phyloP scores from a whole-genome alignment of 2,329 filamentous ascomycete genomes.

The Pseudocercospora musae region DNA sequence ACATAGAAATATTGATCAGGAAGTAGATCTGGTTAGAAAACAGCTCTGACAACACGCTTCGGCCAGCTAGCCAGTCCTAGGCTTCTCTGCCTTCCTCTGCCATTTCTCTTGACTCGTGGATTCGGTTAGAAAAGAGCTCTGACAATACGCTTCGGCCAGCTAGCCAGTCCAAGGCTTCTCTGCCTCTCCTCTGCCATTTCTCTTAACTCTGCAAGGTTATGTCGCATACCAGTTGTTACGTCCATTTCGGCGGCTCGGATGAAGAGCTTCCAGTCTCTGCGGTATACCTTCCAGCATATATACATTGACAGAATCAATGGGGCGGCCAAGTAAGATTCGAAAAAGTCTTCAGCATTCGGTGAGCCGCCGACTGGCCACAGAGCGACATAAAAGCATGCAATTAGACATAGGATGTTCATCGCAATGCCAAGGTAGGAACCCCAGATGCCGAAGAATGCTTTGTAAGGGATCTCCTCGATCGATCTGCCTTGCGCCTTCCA shows the following conservation, averaged over 20 bases:
- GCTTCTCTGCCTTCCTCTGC: neutral
- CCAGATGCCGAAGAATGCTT: conserved; percentile 51
- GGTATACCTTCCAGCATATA: conserved; percentile 30
- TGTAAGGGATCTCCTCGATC: conserved; percentile 62
- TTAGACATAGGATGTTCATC: conserved; percentile 63
- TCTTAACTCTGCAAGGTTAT: neutral
- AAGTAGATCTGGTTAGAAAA: neutral
- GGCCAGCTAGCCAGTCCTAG: neutral
- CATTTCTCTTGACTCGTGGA: neutral
- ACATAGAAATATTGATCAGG: neutral
- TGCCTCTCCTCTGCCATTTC: conserved; percentile 1
- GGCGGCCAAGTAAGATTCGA: conserved; percentile 31
- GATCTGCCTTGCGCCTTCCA: conserved; percentile 66
- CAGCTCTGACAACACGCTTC: neutral
- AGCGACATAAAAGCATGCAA: conserved; percentile 74
- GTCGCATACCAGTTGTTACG: conserved; percentile 1
- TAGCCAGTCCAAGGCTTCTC: neutral
- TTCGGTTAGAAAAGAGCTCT: neutral
- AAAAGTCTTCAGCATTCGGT: conserved; percentile 21
- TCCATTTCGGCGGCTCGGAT: conserved; percentile 4
- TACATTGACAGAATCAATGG: conserved; percentile 31
- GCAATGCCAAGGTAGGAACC: conserved; percentile 45
- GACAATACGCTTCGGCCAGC: neutral
- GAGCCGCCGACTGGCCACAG: conserved; percentile 61
- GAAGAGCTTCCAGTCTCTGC: neutral